phyloP scores from a whole-genome alignment of 495 filamentous ascomycete species.

The Amorphotheca resinae region DNA sequence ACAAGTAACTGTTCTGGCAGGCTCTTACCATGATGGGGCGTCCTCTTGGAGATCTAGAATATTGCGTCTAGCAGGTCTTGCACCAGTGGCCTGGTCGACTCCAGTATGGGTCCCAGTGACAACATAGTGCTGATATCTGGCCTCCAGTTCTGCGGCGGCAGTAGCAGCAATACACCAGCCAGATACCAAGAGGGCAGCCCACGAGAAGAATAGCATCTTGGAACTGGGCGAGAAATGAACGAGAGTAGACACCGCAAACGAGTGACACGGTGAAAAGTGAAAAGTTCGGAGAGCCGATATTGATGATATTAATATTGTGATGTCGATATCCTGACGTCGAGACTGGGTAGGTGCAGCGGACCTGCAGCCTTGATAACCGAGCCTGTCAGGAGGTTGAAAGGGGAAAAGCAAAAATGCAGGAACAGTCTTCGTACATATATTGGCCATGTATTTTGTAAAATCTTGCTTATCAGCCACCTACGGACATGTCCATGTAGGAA shows the following conservation, averaged over 20 bases:
- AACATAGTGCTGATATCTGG: slow-evolving; percentile 1
- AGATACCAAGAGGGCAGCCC: neutral
- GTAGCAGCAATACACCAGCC: neutral
- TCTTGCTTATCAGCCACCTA: too few species aligned
- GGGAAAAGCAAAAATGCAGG: too few species aligned
- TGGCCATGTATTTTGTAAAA: too few species aligned
- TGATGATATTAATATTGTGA: too few species aligned
- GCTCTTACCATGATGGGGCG: slow-evolving; percentile 8
- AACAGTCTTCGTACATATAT: too few species aligned
- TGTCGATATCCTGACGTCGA: neutral
- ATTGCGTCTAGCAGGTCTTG: slow-evolving; percentile 11
- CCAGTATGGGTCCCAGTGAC: slow-evolving; percentile 13
- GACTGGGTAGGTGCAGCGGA: neutral
- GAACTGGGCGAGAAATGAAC: neutral
- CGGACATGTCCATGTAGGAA: too few species aligned
- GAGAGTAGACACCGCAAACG: neutral
- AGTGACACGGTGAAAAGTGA: neutral
- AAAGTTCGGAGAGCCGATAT: too few species aligned
- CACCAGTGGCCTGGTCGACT: neutral
- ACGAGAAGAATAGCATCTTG: neutral
- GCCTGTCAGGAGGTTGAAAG: too few species aligned
- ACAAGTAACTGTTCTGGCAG: neutral
- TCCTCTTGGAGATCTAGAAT: slow-evolving; percentile 19
- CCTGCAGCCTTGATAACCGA: too few species aligned
- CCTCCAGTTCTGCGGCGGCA: neutral